Evolutionary conservation across 2,329 filamentous ascomycete genomes (phyloP).

Genomic region (Fonsecaea pedrosoi): DNA sequence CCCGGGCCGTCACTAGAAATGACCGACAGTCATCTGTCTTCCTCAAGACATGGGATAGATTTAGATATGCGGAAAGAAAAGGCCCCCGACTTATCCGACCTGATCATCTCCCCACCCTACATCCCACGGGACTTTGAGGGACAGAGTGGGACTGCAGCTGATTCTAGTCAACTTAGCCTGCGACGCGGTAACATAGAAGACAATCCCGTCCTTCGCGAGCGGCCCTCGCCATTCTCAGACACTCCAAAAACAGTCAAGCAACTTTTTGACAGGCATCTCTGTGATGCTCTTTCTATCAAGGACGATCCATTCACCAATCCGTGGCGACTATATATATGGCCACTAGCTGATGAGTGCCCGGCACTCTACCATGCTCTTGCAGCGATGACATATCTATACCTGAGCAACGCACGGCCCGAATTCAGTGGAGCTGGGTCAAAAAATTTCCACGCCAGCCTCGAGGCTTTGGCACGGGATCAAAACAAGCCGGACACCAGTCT

Average conservation of each 20-base stretch:
- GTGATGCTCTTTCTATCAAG: constrained; percentile 25
- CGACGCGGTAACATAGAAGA: not conserved
- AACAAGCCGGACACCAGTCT: not conserved
- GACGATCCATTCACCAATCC: constrained; percentile 25
- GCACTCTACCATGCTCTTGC: constrained; percentile 27
- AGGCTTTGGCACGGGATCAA: constrained; percentile 6
- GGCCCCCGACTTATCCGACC: not conserved
- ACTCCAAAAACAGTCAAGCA: constrained; percentile 11
- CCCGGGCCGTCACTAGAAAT: not conserved
- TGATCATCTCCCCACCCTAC: not conserved
- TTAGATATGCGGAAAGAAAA: not conserved
- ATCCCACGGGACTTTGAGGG: not conserved
- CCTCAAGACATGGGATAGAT: not conserved
- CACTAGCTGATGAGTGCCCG: constrained; percentile 16
- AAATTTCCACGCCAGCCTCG: constrained; percentile 11
- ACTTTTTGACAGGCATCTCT: constrained; percentile 24
- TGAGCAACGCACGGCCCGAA: constrained; percentile 19
- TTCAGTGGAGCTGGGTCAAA: not conserved
- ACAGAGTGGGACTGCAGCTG: not conserved
- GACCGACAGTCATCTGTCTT: not conserved
- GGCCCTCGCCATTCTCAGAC: not conserved
- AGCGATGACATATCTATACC: constrained; percentile 25
- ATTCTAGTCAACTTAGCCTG: not conserved
- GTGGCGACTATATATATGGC: constrained; percentile 22
- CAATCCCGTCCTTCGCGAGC: not conserved